A percentile compares a stretch with the other conserved stretches of the same genome.
Evolutionary conservation across 257 asterid species (phyloP).

Genomic region (Solanum acaule): DNA sequence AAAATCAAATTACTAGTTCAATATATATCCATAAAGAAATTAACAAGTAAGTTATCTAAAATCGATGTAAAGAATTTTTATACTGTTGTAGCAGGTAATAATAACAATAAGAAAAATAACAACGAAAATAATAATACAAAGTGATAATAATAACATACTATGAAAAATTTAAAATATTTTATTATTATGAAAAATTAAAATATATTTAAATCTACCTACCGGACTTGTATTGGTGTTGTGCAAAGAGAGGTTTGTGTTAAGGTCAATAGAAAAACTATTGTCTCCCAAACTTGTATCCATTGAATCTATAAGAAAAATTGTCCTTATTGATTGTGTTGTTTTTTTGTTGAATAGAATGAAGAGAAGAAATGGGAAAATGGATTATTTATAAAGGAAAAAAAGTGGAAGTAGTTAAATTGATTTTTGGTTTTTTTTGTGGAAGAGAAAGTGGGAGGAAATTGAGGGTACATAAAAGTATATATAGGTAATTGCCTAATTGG

Average conservation of each 20-base stretch:
- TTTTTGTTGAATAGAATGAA: background rate
- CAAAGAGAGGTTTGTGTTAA: background rate
- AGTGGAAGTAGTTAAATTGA: background rate
- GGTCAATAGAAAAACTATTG: slow-evolving; percentile 14
- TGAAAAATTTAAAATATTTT: background rate
- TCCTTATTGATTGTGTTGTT: background rate
- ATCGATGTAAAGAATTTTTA: background rate
- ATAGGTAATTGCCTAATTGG: background rate
- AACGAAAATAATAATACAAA: background rate
- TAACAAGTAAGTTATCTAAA: background rate
- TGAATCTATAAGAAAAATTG: background rate
- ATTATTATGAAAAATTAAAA: background rate
- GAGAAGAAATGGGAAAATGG: background rate
- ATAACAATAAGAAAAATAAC: background rate
- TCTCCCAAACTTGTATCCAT: slow-evolving; percentile 3
- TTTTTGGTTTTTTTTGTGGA: background rate
- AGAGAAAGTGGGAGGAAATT: background rate
- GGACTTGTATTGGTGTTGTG: no score
- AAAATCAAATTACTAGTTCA: background rate
- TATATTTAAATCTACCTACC: background rate
- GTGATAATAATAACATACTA: no score
- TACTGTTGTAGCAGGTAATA: background rate
- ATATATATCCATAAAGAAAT: background rate
- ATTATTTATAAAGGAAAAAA: background rate
- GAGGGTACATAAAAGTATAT: background rate